Evolutionary conservation across 805 yeast genomes (phyloP).

Genomic region (Tetrapisispora phaffii): DNA sequence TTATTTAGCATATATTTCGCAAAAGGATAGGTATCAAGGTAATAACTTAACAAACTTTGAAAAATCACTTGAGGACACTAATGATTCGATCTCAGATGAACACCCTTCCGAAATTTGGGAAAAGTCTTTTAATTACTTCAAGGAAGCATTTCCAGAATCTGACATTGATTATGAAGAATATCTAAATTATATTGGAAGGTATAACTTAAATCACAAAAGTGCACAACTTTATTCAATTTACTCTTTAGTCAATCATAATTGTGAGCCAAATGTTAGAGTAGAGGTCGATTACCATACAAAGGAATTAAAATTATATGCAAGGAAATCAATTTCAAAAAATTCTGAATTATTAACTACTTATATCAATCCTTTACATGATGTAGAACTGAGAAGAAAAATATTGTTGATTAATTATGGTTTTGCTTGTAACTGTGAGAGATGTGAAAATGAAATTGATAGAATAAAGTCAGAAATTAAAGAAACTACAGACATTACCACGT

Average conservation of each 20-base stretch:
- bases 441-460: conserved; percentile 41
- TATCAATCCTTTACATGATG: conserved; percentile 55
- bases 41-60: conserved; percentile 40
- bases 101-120: conserved; percentile 39
- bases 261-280: conserved; percentile 60
- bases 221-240: conserved; percentile 51
- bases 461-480: neutral
- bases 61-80: conserved; percentile 32
- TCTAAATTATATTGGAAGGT: conserved; percentile 55
- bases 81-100: conserved; percentile 2
- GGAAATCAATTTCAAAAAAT: conserved; percentile 45
- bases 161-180: conserved; percentile 43
- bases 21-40: conserved; percentile 51
- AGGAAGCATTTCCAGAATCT: conserved; percentile 35
- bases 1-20: conserved; percentile 62
- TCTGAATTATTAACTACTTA: conserved; percentile 65
- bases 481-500: neutral
- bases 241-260: conserved; percentile 67
- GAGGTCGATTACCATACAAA: conserved; percentile 34
- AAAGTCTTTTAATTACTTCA: conserved; percentile 43
- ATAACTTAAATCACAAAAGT: conserved; percentile 63
- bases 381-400: conserved; percentile 53
- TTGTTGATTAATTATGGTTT: conserved; percentile 75
- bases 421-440: conserved; percentile 54
- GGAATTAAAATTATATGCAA: conserved; percentile 54